Conservation (phyloP, 1,284 basidiomycete genomes). For the Fomitopsis schrenkii region DNA sequence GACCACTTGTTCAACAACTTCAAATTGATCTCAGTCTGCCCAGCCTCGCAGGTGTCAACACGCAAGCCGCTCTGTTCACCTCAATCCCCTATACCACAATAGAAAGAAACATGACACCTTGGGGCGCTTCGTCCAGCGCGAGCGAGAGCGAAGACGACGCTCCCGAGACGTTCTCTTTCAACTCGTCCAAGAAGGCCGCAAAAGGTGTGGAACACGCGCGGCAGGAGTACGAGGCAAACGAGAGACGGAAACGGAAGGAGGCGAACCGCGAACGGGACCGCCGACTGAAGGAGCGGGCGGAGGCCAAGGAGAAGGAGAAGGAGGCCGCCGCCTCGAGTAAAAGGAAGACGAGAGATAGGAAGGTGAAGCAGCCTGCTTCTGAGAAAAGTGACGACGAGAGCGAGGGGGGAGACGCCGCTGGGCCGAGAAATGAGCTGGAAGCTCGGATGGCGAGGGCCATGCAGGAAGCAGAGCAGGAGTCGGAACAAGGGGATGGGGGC, state of each 20-base stretch:
- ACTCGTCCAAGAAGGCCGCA: slow-evolving; percentile 23
- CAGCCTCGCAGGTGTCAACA: too few relatives aligned
- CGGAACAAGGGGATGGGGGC: slow-evolving; percentile 27
- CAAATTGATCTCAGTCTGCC: too few relatives aligned
- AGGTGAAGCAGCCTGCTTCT: not conserved
- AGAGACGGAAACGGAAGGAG: slow-evolving; percentile 28
- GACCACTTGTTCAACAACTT: too few relatives aligned
- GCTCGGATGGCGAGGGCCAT: slow-evolving; percentile 31
- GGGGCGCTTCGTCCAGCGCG: not conserved
- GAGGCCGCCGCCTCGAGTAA: slow-evolving; percentile 3
- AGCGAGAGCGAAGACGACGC: slow-evolving; percentile 22
- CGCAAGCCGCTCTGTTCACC: too few relatives aligned
- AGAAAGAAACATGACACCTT: not conserved
- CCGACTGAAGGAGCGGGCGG: slow-evolving; percentile 26
- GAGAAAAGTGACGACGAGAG: not conserved
- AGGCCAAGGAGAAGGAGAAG: slow-evolving; percentile 7
- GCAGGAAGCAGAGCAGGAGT: slow-evolving; percentile 28
- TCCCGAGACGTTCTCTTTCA: slow-evolving; percentile 30
- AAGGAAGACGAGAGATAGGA: not conserved
- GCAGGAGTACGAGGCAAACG: slow-evolving; percentile 20
- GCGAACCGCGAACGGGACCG: slow-evolving; percentile 25
- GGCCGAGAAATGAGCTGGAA: slow-evolving; percentile 16
- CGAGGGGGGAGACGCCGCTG: not conserved
- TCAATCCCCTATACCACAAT: too few relatives aligned
- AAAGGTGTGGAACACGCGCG: slow-evolving; percentile 21